Evolutionary conservation across 805 yeast genomes (phyloP), one percentile per base, ranked within the genome.

Genomic region (Candida suzukii): DNA sequence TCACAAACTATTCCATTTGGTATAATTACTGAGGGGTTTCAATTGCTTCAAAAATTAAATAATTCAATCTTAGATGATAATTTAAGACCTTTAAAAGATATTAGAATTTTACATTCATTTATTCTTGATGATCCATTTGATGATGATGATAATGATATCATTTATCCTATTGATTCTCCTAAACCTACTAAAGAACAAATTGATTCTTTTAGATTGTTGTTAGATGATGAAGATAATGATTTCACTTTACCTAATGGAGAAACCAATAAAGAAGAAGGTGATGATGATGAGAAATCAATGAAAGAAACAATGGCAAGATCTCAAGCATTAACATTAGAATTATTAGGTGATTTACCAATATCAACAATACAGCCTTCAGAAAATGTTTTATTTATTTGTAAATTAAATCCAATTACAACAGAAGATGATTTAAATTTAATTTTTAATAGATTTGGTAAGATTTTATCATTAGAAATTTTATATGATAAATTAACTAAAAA

Each of bases 291-390:
- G 28, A 21, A 12, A 30, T 20, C 8, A n/a, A 18, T 45, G 13
- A 41, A 43, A 47, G 45, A 45, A 17, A 43, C 59, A 19, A 67
- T 61, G 28, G 68, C 79, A 1, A 60, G 67, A 4, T 63, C 79
- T 2, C 76, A 76, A 42, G 83, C 85, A 2, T 54, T 81, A 27
- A 72, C 86, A 0, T 58, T 81, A 37, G 86, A 81, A 49, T 60
- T 80, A 45, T 63, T 81, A 35, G 85, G 85, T 0, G 87, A 81
- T 48, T 47, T 81, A 8, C 80, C 83, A 1, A 64, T 67, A 29
- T 78, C 82, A 2, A 71, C 71, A 18, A 72, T 70, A 20, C 69
- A 70, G 46, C 88, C 88, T 0, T 68, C 78, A 40, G 87, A 82
- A 41, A 69, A 67, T 35, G 78, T 78, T 3, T 54, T 81, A 14